A percentile compares a stretch with the other conserved stretches of the same genome.
Evolutionary conservation across 345 rosid species (phyloP).

Genomic region (Cardamine chenopodiifolia): DNA sequence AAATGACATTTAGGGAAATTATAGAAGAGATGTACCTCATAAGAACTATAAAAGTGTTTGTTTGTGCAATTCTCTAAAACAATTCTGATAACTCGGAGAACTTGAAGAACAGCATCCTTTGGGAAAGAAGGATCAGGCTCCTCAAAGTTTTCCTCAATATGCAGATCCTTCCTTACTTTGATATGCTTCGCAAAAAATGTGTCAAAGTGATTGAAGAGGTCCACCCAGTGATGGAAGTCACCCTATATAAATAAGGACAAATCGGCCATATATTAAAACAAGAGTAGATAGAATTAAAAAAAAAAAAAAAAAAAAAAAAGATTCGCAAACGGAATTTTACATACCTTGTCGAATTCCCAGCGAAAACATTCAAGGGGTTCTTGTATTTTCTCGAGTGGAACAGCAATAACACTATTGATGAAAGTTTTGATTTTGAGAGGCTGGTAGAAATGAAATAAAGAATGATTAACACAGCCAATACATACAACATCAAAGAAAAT

Average conservation of each 20-base stretch:
- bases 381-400: constrained; percentile 73
- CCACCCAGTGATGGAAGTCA: constrained; percentile 98
- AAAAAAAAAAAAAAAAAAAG: constrained; percentile 3
- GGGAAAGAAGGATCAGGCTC: constrained; percentile 81
- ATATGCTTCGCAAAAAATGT: constrained; percentile 88
- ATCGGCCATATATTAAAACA: constrained; percentile 27
- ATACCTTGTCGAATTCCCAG: constrained; percentile 96
- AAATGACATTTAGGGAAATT: background rate
- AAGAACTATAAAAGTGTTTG: constrained; percentile 85
- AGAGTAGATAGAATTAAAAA: background rate
- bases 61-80: constrained; percentile 94
- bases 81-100: constrained; percentile 88
- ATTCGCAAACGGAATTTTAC: constrained; percentile 5
- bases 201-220: constrained; percentile 92
- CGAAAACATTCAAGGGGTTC: constrained; percentile 76
- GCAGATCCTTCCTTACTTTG: constrained; percentile 84
- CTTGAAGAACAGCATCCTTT: constrained; percentile 84
- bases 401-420: constrained; percentile 66
- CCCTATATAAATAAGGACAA: constrained; percentile 58
- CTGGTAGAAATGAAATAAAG: constrained; percentile 47
- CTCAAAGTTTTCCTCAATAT: constrained; percentile 68
- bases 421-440: constrained; percentile 90
- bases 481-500: constrained; percentile 1
- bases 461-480: constrained; percentile 14
- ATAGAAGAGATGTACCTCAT: constrained; percentile 62